Percentiles rank a stretch among this genome's conserved stretches.
Evolutionary conservation across 1,284 basidiomycete species (phyloP).

Genomic region (Cutaneotrichosporon sp.): DNA sequence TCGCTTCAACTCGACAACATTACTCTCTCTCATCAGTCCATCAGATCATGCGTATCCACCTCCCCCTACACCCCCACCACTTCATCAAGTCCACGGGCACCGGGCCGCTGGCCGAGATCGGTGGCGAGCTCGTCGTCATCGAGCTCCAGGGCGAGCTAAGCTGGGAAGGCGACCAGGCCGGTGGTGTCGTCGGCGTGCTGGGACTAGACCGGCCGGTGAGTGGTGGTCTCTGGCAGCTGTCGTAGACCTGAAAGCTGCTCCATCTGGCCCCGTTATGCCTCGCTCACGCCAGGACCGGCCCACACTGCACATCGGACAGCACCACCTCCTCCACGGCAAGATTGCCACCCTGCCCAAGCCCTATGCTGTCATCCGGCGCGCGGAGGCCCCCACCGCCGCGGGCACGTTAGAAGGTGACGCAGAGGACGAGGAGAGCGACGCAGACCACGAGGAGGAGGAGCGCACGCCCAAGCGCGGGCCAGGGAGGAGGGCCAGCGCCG

Average conservation of each 20-base stretch:
- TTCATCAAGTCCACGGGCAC: conserved; percentile 26
- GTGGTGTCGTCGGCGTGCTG: conserved; percentile 49
- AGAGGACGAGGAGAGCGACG: conserved; percentile 26
- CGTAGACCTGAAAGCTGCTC: too few relatives aligned
- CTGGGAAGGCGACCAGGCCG: conserved; percentile 56
- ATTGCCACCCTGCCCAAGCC: conserved; percentile 73
- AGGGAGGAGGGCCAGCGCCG: neutral
- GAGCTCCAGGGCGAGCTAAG: conserved; percentile 57
- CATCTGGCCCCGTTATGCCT: neutral
- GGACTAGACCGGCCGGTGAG: conserved; percentile 52
- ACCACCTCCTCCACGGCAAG: conserved; percentile 87
- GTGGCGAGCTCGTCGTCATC: conserved; percentile 47
- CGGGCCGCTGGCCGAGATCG: conserved; percentile 45
- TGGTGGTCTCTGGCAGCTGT: too few relatives aligned
- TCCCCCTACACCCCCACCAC: conserved; percentile 45
- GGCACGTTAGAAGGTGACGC: conserved; percentile 23
- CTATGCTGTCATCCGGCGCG: conserved; percentile 62
- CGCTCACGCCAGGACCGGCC: conserved; percentile 64
- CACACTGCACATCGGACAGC: conserved; percentile 71
- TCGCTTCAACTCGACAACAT: neutral
- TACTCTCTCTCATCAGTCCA: neutral
- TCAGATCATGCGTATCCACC: conserved; percentile 50
- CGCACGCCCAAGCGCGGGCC: conserved; percentile 10
- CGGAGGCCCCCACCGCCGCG: conserved; percentile 8
- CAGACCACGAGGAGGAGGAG: conserved; percentile 28